Base-by-base conservation (phyloP, 1,284 basidiomycete genomes). In the Cryptococcus sp. region DNA sequence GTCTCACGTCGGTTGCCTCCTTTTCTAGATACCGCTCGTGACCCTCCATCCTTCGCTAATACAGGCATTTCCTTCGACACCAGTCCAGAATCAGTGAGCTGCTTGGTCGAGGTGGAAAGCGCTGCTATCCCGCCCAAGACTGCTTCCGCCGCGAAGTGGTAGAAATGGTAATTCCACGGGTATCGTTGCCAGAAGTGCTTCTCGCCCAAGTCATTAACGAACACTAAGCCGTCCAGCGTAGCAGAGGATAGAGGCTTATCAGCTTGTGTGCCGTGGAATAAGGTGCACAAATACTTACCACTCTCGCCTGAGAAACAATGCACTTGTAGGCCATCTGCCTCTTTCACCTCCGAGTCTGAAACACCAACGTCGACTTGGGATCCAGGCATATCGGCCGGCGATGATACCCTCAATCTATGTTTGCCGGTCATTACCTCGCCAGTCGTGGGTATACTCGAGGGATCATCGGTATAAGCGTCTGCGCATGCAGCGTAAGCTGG, bases 71-170 rank as follows among this genome's bases (percentile, higher is more conserved):
- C 30, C 5, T 35, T 35, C 30, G 30, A 13, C 30, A 35, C 10
- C 8, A 35, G 30, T 13, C 30, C 30, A 35, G 8, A 35, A 8
- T 8, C 30, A 35, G 30, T 35, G 30, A 35, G 8, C 13, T 35
- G 8, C 8, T 35, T 35, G 23, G 56, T 41, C 15, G 57, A 27
- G 8, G 57, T 54, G 3, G 66, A 61, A 19, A 66, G 49, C 0
- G 61, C 57, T 4, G 61, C 62, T 22, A 64, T 56, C 17, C 54
- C 45, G 6, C 67, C 67, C 4, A 70, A 43, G 19, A 67, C 39
- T 11, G 60, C 58, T 51, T 70, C 68, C 7, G 61, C 62, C 2
- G 62, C 58, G 16, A 68, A 63, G 35, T 64, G 66, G 45, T 70
- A 70, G 52, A 66, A 68, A 19, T 58, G 53, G 42, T 46, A 58